These are phyloP conservation scores for Aspergillus coremiiformis DNA, from an alignment of 495 filamentous ascomycete species.

Conservation along the genomic window DNA sequence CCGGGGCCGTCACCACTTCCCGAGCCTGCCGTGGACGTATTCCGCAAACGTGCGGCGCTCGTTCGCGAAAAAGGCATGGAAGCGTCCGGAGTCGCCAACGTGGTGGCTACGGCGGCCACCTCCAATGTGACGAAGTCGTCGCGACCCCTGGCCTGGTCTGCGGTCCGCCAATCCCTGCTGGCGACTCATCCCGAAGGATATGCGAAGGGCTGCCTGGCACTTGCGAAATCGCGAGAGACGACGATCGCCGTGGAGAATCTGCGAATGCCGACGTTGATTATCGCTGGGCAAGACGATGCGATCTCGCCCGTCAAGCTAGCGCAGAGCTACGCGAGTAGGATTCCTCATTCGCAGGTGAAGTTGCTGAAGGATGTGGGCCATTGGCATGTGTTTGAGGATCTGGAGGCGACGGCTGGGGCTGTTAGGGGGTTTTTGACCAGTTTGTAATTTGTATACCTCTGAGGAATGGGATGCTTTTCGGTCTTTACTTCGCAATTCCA, in stretches of 20 bases:
- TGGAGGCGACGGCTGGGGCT: slow-evolving; percentile 20
- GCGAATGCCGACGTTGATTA: slow-evolving; percentile 21
- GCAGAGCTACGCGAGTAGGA: slow-evolving; percentile 8
- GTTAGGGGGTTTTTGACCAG: slow-evolving; percentile 7
- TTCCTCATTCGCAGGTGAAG: slow-evolving; percentile 16
- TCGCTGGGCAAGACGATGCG: slow-evolving; percentile 41
- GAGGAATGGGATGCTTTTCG: no score
- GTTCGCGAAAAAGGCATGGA: slow-evolving; percentile 39
- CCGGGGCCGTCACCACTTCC: slow-evolving; percentile 28
- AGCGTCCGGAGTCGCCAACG: slow-evolving; percentile 28
- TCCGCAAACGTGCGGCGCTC: slow-evolving; percentile 26
- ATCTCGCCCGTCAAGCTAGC: slow-evolving; percentile 21
- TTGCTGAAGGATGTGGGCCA: slow-evolving; percentile 35
- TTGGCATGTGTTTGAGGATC: slow-evolving; percentile 39
- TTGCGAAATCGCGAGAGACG: slow-evolving; percentile 30
- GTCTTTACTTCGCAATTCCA: neutral
- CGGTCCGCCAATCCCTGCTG: slow-evolving; percentile 35
- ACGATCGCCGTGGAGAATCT: slow-evolving; percentile 15
- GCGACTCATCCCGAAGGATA: slow-evolving; percentile 46
- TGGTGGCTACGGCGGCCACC: slow-evolving; percentile 24
- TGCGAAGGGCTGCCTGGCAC: slow-evolving; percentile 46
- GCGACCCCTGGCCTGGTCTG: slow-evolving; percentile 31
- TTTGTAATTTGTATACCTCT: neutral
- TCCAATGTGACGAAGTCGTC: slow-evolving; percentile 26
- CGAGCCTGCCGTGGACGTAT: slow-evolving; percentile 17